Percentiles rank a stretch among this genome's conserved stretches.
These are phyloP conservation scores for Juglanconis oblonga DNA, from an alignment of 2,329 filamentous ascomycete genomes.

Conservation along the genomic window DNA sequence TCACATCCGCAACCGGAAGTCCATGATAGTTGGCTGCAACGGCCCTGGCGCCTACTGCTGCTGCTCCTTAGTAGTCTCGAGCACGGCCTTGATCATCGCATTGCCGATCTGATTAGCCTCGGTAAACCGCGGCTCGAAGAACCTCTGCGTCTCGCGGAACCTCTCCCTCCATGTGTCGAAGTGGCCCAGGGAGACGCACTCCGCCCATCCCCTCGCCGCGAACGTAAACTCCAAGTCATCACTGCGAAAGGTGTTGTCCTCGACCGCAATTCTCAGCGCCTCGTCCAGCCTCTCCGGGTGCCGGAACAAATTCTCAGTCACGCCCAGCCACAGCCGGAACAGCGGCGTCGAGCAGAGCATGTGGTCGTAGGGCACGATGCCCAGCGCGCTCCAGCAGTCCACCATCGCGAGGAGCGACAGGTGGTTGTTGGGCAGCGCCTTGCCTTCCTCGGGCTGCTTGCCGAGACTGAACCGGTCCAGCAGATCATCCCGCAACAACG, in stretches of 20 bases:
- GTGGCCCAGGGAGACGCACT: slow-evolving; percentile 85
- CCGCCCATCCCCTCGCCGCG: slow-evolving; percentile 91
- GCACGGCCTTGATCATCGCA: slow-evolving; percentile 94
- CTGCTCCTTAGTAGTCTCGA: slow-evolving; percentile 63
- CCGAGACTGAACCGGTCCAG: slow-evolving; percentile 87
- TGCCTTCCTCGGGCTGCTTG: slow-evolving; percentile 44
- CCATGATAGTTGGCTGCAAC: not conserved
- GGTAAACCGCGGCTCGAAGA: slow-evolving; percentile 86
- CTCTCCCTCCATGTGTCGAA: slow-evolving; percentile 91
- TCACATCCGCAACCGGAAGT: too few species aligned
- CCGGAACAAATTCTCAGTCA: slow-evolving; percentile 94
- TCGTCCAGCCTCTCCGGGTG: slow-evolving; percentile 78
- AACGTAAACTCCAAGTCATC: slow-evolving; percentile 98
- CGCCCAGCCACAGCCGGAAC: slow-evolving; percentile 93
- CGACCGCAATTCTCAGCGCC: slow-evolving; percentile 78
- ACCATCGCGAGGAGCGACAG: slow-evolving; percentile 93
- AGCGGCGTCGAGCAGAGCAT: slow-evolving; percentile 99
- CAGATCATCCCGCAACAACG: slow-evolving; percentile 76
- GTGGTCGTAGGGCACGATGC: slow-evolving; percentile 95
- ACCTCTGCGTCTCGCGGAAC: slow-evolving; percentile 84
- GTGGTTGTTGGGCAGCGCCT: slow-evolving; percentile 79
- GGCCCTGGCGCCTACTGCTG: not conserved
- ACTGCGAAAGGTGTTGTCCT: slow-evolving; percentile 87
- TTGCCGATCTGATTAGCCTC: slow-evolving; percentile 88
- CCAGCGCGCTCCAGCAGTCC: slow-evolving; percentile 93